Conservation (phyloP, 139 green algal species). For the Tetraselmis striata region DNA sequence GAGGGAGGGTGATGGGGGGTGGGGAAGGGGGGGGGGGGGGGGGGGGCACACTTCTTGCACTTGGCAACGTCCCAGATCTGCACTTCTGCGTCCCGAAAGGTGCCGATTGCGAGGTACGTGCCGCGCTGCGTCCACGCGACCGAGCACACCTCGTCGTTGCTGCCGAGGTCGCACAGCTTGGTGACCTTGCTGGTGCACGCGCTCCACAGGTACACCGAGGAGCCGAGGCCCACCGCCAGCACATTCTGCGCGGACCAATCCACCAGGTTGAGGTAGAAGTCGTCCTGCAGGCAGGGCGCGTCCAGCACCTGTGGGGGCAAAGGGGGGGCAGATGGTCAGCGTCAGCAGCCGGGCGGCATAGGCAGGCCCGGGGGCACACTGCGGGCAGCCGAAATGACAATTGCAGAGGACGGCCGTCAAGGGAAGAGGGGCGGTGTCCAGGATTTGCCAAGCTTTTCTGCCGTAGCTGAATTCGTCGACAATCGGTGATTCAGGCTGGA, state of each 20-base stretch:
- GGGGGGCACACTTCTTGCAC: no score
- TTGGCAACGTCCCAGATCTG: constrained; percentile 77
- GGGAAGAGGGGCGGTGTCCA: no score
- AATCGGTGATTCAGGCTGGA: no score
- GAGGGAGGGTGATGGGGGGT: no score
- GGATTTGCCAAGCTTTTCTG: no score
- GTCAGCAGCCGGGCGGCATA: neutral
- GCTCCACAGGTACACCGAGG: constrained; percentile 94
- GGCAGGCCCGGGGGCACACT: no score
- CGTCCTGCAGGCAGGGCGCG: constrained; percentile 79
- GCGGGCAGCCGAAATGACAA: no score
- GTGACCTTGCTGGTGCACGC: constrained; percentile 86
- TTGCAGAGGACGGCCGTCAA: no score
- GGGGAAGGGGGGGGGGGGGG: no score
- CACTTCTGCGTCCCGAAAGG: constrained; percentile 63
- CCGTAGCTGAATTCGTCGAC: no score
- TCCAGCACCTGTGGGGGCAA: constrained; percentile 43
- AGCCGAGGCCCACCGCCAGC: constrained; percentile 84
- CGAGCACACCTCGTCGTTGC: constrained; percentile 67
- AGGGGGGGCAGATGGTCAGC: neutral
- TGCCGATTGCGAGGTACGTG: constrained; percentile 84
- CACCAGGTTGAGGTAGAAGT: constrained; percentile 99
- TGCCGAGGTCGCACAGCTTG: constrained; percentile 86
- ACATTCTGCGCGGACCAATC: constrained; percentile 92
- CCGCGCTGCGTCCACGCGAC: constrained; percentile 84